Conservation (phyloP, 1,284 basidiomycete genomes). For the Ganoderma lingzhi region DNA sequence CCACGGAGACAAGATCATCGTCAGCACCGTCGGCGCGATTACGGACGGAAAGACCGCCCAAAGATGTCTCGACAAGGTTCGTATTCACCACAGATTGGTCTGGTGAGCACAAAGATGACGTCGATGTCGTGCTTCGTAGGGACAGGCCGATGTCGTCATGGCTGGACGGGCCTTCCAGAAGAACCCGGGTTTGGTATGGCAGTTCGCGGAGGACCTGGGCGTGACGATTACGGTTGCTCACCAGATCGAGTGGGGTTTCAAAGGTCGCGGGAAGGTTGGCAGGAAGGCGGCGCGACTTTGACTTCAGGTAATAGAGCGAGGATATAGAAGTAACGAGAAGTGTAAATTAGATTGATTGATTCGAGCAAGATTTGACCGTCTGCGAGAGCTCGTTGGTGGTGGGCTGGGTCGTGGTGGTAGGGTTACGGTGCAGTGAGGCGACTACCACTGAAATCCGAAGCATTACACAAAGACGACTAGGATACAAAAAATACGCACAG, state of each 20-base stretch:
- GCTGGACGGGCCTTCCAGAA: slow-evolving; percentile 67
- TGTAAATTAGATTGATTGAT: background rate
- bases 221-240: slow-evolving; percentile 51
- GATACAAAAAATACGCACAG: slow-evolving; percentile 12
- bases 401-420: too few relatives aligned
- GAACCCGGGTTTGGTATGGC: slow-evolving; percentile 59
- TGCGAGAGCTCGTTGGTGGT: background rate
- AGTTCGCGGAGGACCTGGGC: slow-evolving; percentile 60
- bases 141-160: slow-evolving; percentile 51
- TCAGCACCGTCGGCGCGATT: slow-evolving; percentile 72
- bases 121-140: slow-evolving; percentile 35
- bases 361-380: background rate
- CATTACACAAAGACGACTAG: background rate
- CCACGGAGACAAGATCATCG: slow-evolving; percentile 49
- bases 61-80: slow-evolving; percentile 57
- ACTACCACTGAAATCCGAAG: background rate
- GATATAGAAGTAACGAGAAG: background rate
- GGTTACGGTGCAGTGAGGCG: background rate
- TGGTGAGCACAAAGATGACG: background rate
- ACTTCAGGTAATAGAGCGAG: background rate
- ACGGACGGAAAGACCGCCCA: slow-evolving; percentile 66
- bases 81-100: background rate
- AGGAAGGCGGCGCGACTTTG: slow-evolving; percentile 18
- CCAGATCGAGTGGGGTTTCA: slow-evolving; percentile 63
- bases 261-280: slow-evolving; percentile 33